Evolutionary conservation across 768 basidiomycete species (phyloP).

Genomic region (Podaxis rugospora): DNA sequence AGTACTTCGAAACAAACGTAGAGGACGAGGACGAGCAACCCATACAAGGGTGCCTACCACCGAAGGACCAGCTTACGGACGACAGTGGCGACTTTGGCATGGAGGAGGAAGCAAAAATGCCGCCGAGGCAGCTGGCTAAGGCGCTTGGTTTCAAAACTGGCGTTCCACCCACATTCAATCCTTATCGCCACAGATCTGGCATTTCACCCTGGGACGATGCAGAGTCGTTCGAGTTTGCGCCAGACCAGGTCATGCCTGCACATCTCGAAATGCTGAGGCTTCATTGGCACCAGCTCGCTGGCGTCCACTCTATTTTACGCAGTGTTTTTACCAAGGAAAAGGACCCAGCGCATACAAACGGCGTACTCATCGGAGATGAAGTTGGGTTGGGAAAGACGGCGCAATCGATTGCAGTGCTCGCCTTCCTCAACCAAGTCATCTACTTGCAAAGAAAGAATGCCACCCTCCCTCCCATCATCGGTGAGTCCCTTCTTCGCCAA

Average conservation of each 20-base stretch:
- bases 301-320: constrained; percentile 14
- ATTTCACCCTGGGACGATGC: too few relatives aligned
- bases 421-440: constrained; percentile 15
- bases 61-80: neutral
- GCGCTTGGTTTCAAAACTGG: neutral
- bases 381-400: constrained; percentile 30
- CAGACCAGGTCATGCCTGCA: neutral
- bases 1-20: neutral
- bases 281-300: constrained; percentile 11
- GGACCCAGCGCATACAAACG: neutral
- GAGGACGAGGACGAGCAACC: neutral
- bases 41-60: neutral
- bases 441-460: neutral
- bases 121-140: neutral
- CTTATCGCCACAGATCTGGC: neutral
- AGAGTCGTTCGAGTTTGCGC: neutral
- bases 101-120: neutral
- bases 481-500: constrained; percentile 13
- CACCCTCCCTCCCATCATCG: constrained; percentile 17
- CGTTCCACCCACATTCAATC: neutral
- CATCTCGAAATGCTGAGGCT: neutral
- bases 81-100: neutral
- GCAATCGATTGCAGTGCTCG: constrained; percentile 16
- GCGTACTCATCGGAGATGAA: constrained; percentile 19
- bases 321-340: neutral